Evolutionary conservation across 1,284 basidiomycete species (phyloP), one percentile per base, ranked within the genome.

Genomic region (Cutaneotrichosporon mucoides): DNA sequence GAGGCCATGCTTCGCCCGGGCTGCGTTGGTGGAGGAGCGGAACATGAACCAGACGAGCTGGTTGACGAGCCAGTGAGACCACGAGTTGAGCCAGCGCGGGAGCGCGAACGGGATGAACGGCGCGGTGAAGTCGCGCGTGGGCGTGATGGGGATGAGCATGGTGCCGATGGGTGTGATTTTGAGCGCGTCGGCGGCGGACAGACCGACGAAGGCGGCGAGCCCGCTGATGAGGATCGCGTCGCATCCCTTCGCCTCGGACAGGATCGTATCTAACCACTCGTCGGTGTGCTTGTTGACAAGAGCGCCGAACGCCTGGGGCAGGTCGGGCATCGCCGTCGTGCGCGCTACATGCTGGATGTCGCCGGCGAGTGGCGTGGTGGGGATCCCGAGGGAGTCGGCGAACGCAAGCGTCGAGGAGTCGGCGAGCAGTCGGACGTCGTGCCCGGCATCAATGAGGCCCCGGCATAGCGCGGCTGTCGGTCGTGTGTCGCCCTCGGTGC

Each of bases 141-240:
- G 49, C 15, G 49, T 51, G 11, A 51, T 15, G 24, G 49, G 49
- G 9, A 51, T 10, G 5, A 51, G 49, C 49, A 51, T 51, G 9
- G 49, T 12, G 16, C 49, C 49, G 15, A 51, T 40, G 36, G 36
- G 6, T 9, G 10, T 16, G 38, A 51, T 38, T 6, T 15, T 15
- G 5, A 37, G 13, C 1, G 37, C 49, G 9, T 51, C 49, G 9
- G 37, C 49, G 16, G 38, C 38, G 6, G 49, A 51, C 36, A 51
- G 49, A 4, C 49, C 49, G 2, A 51, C 49, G 10, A 51, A 51
- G 7, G 37, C 49, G 0, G 49, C 16, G 4, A 51, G 38, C 10
- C 49, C 49, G 10, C n/a, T 8, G 49, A 51, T 24, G 49, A 51
- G 8, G 37, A 51, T 51, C 7, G 49, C 49, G 37, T 51, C 49